phyloP scores from a whole-genome alignment of 2,329 filamentous ascomycete species.

The Colletotrichum sp. region DNA sequence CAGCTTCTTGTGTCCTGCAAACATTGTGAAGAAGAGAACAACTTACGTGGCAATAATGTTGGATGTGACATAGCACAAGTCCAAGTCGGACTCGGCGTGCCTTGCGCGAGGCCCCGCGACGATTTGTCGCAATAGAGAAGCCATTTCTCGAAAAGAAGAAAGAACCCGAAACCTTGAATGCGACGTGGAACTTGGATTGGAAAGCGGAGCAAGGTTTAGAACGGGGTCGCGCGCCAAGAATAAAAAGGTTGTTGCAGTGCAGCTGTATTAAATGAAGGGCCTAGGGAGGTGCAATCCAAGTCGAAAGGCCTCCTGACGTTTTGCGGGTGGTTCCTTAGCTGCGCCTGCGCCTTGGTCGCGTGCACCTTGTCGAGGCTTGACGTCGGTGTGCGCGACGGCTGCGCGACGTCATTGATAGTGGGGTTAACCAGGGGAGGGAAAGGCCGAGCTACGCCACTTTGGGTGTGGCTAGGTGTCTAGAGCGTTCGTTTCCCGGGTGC shows the following conservation, averaged over 20 bases:
- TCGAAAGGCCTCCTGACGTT: constrained; percentile 2
- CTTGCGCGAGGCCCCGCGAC: constrained; percentile 85
- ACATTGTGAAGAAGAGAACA: constrained; percentile 32
- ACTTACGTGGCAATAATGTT: constrained; percentile 70
- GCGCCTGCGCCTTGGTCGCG: constrained; percentile 16
- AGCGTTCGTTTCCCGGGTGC: background rate
- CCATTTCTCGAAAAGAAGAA: constrained; percentile 49
- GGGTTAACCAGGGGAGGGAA: background rate
- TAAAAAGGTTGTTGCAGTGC: constrained; percentile 1
- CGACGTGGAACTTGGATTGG: background rate
- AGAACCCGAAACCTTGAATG: background rate
- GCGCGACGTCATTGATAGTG: constrained; percentile 19
- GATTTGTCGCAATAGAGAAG: constrained; percentile 85
- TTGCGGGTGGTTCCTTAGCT: background rate
- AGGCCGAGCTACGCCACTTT: constrained; percentile 12
- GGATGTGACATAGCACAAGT: constrained; percentile 94
- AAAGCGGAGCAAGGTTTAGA: constrained; percentile 7
- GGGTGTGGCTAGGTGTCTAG: constrained; percentile 17
- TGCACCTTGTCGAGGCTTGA: constrained; percentile 8
- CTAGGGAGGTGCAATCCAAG: background rate
- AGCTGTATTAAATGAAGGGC: background rate
- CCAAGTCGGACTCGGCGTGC: constrained; percentile 86
- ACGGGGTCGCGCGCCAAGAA: background rate
- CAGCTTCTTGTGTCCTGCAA: background rate
- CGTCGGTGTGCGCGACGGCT: background rate